Evolutionary conservation across 2,329 filamentous ascomycete species (phyloP).

Genomic region (Myrmaecium sp.): DNA sequence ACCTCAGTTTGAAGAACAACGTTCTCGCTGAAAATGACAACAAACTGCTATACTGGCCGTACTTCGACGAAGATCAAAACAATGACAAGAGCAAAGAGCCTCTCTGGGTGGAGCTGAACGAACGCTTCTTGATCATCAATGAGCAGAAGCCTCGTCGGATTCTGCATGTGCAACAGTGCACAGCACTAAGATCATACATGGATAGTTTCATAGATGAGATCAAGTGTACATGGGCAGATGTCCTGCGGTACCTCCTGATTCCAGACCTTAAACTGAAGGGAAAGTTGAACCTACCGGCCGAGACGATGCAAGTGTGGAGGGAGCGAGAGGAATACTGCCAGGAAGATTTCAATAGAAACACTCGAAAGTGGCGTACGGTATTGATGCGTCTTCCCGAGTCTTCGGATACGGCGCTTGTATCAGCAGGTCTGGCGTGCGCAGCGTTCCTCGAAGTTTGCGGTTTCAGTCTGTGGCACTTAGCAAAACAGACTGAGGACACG

Average conservation of each 20-base stretch:
- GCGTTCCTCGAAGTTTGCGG: slow-evolving; percentile 17
- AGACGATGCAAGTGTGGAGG: slow-evolving; percentile 1
- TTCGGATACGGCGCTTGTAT: slow-evolving; percentile 9
- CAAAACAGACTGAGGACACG: slow-evolving; percentile 11
- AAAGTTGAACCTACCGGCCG: slow-evolving; percentile 5
- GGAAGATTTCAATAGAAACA: slow-evolving; percentile 16
- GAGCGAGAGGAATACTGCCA: slow-evolving; percentile 10
- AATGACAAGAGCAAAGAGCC: slow-evolving; percentile 5
- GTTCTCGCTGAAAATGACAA: slow-evolving; percentile 24
- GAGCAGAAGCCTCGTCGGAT: slow-evolving; percentile 13
- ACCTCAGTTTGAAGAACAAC: slow-evolving; percentile 24
- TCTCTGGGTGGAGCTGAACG: slow-evolving; percentile 12
- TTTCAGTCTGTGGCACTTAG: slow-evolving; percentile 26
- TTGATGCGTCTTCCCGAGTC: slow-evolving; percentile 14
- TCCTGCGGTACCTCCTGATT: slow-evolving; percentile 25
- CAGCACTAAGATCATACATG: slow-evolving; percentile 17
- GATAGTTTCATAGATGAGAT: slow-evolving; percentile 19
- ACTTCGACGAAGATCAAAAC: slow-evolving; percentile 13
- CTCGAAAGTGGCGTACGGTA: slow-evolving; percentile 15
- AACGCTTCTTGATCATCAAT: slow-evolving; percentile 13
- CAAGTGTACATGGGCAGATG: slow-evolving; percentile 17
- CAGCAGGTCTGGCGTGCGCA: slow-evolving; percentile 20
- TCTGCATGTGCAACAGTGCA: slow-evolving; percentile 17
- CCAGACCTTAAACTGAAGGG: slow-evolving; percentile 5
- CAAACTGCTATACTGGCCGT: slow-evolving; percentile 22